Evolutionary conservation across 768 basidiomycete species (phyloP).

Genomic region (Dioszegia aurantiaca): DNA sequence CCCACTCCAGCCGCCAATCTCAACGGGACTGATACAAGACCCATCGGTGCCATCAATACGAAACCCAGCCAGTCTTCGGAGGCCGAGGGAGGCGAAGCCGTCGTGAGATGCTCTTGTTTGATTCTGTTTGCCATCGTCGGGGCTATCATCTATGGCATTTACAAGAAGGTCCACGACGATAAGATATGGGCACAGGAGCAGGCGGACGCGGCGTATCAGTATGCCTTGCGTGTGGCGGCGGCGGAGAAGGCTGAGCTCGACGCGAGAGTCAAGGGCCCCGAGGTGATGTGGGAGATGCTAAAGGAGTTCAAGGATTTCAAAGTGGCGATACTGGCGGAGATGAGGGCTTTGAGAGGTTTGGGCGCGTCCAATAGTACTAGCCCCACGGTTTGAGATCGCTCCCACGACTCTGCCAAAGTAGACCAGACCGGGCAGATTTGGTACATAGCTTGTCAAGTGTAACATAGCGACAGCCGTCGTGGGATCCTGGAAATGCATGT

Average conservation of each 20-base stretch:
- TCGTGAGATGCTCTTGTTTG: too few relatives aligned
- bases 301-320: slow-evolving; percentile 4
- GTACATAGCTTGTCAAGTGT: too few relatives aligned
- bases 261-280: background rate
- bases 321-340: slow-evolving; percentile 7
- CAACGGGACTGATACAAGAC: too few relatives aligned
- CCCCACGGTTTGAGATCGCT: too few relatives aligned
- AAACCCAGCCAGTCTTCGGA: too few relatives aligned
- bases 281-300: background rate
- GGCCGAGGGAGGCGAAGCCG: too few relatives aligned
- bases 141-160: background rate
- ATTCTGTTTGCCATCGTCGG: background rate
- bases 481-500: too few relatives aligned
- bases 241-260: background rate
- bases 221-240: background rate
- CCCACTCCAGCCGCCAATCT: too few relatives aligned
- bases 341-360: background rate
- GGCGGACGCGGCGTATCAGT: background rate
- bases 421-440: too few relatives aligned
- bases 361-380: background rate
- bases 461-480: too few relatives aligned
- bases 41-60: too few relatives aligned
- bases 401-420: too few relatives aligned
- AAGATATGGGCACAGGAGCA: background rate
- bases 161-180: background rate